Percentiles rank a stretch among this genome's conserved stretches.
Evolutionary conservation across 805 yeast species (phyloP).

Genomic region (Myxozyma neotropica): DNA sequence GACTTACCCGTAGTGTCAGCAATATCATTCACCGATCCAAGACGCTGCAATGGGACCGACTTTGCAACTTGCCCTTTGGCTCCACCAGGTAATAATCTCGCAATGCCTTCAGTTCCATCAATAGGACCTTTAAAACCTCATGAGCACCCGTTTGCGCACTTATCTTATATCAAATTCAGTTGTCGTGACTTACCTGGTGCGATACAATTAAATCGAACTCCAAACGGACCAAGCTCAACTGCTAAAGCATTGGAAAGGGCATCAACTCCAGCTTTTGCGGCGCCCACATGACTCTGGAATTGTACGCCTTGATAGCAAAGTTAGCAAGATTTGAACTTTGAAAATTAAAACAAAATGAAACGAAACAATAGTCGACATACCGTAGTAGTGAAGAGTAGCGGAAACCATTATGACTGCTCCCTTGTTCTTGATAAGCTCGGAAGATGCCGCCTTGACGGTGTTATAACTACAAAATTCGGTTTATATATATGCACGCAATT

Average conservation of each 20-base stretch:
- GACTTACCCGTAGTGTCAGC: conserved; percentile 77
- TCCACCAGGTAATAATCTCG: conserved; percentile 55
- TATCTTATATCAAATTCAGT: neutral
- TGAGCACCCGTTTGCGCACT: neutral
- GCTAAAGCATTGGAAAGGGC: conserved; percentile 82
- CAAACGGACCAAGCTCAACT: conserved; percentile 88
- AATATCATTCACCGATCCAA: conserved; percentile 73
- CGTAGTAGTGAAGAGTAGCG: conserved; percentile 88
- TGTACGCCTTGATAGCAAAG: conserved; percentile 47
- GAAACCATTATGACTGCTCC: conserved; percentile 75
- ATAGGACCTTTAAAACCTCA: conserved; percentile 51
- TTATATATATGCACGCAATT: no score
- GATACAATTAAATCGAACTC: conserved; percentile 77
- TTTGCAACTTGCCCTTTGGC: conserved; percentile 48
- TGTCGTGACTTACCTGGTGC: conserved; percentile 70
- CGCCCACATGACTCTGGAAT: conserved; percentile 85
- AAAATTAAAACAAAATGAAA: neutral
- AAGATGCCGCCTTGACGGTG: conserved; percentile 80
- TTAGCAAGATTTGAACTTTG: neutral
- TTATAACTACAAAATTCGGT: conserved; percentile 50
- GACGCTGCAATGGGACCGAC: conserved; percentile 55
- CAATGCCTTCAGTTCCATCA: conserved; percentile 82
- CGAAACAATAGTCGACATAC: conserved; percentile 40
- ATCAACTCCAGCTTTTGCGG: conserved; percentile 95
- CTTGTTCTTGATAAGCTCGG: conserved; percentile 61